Conservation (phyloP, 805 yeast species). For the Candida maltosa region DNA sequence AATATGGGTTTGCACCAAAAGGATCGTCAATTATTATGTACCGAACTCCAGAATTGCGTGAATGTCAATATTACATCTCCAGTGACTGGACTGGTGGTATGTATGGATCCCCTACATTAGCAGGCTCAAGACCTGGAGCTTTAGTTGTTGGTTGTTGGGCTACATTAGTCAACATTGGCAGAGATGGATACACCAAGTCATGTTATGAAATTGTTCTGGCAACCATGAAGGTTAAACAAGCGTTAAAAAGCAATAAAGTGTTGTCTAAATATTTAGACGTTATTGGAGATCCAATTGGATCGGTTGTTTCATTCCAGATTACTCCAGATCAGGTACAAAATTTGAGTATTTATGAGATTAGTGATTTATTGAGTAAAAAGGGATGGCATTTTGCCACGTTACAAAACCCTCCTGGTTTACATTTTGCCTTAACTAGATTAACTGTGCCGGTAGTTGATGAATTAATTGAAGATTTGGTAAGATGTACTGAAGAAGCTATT, state of each 20-base stretch:
- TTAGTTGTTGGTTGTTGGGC: constrained; percentile 99
- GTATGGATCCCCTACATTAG: constrained; percentile 94
- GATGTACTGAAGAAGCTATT: constrained; percentile 34
- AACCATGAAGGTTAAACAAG: constrained; percentile 53
- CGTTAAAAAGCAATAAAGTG: constrained; percentile 43
- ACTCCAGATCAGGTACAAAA: constrained; percentile 15
- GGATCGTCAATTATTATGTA: constrained; percentile 94
- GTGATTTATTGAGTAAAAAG: constrained; percentile 61
- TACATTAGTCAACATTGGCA: constrained; percentile 77
- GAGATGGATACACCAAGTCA: constrained; percentile 70
- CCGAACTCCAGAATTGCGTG: constrained; percentile 61
- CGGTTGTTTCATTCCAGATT: constrained; percentile 80
- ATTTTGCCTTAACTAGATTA: constrained; percentile 80
- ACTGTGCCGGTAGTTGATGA: constrained; percentile 61
- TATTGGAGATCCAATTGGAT: constrained; percentile 80
- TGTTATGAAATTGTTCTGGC: constrained; percentile 67
- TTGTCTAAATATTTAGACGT: constrained; percentile 54
- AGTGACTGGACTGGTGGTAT: constrained; percentile 93
- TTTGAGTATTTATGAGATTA: constrained; percentile 72
- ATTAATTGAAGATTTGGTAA: constrained; percentile 50
- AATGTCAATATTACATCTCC: constrained; percentile 78
- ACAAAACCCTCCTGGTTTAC: constrained; percentile 89
- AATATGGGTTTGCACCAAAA: constrained; percentile 97
- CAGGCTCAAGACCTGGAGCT: constrained; percentile 97
- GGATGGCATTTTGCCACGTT: constrained; percentile 91